These are phyloP conservation scores for Epichloe hybrida DNA, from an alignment of 2,329 filamentous ascomycete genomes.

Conservation along the genomic window DNA sequence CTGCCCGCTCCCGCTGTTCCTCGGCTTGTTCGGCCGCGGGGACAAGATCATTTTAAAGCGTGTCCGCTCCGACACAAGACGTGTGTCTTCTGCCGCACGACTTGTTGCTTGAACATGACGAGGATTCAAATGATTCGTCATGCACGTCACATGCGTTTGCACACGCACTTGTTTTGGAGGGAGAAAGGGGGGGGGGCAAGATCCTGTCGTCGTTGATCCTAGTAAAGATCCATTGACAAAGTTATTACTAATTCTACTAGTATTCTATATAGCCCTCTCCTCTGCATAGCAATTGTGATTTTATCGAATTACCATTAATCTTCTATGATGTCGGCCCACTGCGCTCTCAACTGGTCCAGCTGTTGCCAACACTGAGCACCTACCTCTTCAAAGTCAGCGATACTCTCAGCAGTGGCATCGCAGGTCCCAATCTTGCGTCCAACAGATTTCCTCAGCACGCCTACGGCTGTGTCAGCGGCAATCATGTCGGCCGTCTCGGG, in stretches of 20 bases:
- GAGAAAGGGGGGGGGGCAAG: no score
- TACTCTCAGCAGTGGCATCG: constrained; percentile 47
- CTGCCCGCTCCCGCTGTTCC: constrained; percentile 51
- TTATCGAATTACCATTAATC: neutral
- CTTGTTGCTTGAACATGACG: neutral
- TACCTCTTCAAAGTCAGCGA: constrained; percentile 46
- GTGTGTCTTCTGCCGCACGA: neutral
- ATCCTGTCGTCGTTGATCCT: neutral
- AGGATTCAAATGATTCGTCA: no score
- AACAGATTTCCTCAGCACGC: constrained; percentile 35
- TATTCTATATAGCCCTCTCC: no score
- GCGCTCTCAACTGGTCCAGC: constrained; percentile 56
- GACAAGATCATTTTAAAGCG: constrained; percentile 38
- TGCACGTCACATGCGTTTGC: no score
- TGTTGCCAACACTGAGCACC: constrained; percentile 51
- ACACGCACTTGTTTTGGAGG: neutral
- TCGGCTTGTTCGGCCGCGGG: constrained; percentile 55
- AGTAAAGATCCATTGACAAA: no score
- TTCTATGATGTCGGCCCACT: constrained; percentile 42
- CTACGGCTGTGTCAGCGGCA: constrained; percentile 29
- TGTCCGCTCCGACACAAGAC: constrained; percentile 29
- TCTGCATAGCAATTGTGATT: neutral
- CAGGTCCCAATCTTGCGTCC: constrained; percentile 45
- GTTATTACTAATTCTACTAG: no score
- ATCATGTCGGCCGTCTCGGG: constrained; percentile 31